Conservation (phyloP, 805 yeast species). For the Saccharomycopsis synnaedendra region DNA sequence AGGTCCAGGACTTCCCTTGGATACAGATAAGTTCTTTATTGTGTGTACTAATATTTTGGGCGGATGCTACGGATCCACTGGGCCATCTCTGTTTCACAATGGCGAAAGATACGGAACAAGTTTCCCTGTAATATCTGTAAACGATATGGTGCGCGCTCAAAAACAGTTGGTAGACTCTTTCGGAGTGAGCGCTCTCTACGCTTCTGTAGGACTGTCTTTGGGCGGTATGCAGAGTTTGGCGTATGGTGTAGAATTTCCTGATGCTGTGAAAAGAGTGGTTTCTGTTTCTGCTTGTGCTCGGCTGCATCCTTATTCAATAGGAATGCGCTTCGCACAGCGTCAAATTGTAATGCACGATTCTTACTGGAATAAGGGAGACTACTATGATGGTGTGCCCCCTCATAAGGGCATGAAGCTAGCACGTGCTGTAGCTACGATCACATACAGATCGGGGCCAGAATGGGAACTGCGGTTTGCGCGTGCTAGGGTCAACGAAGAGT, state of each 20-base stretch:
- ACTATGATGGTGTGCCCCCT: conserved; percentile 69
- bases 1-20: conserved; percentile 66
- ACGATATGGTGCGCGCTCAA: conserved; percentile 90
- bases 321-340: conserved; percentile 85
- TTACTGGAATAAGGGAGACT: conserved; percentile 86
- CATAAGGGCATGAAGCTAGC: conserved; percentile 93
- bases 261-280: conserved; percentile 58
- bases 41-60: conserved; percentile 89
- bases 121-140: conserved; percentile 76
- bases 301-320: conserved; percentile 89
- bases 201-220: conserved; percentile 86
- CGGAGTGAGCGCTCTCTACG: conserved; percentile 53
- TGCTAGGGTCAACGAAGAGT: conserved; percentile 68
- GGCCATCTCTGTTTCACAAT: conserved; percentile 77
- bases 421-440: conserved; percentile 86
- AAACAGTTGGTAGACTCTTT: conserved; percentile 56
- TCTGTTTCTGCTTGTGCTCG: conserved; percentile 89
- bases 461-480: conserved; percentile 93
- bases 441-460: conserved; percentile 92
- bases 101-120: conserved; percentile 72
- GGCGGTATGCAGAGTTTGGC: conserved; percentile 99
- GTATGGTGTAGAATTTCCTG: conserved; percentile 73
- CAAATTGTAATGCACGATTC: conserved; percentile 93
- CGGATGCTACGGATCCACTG: conserved; percentile 92
- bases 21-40: conserved; percentile 71